Evolutionary conservation across 345 rosid genomes (phyloP).

Genomic region (Nephelium lappaceum): DNA sequence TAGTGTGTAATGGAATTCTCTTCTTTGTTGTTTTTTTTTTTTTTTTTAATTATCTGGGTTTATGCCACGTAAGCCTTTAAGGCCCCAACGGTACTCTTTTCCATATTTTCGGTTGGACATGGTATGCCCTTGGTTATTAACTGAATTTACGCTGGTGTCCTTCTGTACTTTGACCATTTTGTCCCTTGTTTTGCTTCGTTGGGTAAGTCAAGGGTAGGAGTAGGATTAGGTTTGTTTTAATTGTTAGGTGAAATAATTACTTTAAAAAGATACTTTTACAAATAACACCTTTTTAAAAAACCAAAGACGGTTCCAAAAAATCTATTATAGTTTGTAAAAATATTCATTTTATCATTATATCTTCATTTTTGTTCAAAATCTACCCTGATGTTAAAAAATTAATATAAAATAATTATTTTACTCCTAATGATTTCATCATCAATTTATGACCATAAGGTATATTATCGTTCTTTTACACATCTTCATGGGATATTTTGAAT

Average conservation of each 20-base stretch:
- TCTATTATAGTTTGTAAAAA: too few species aligned
- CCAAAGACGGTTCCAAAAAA: too few species aligned
- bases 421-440: too few species aligned
- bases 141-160: neutral
- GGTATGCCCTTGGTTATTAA: neutral
- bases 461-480: too few species aligned
- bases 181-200: neutral
- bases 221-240: neutral
- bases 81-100: constrained; percentile 17
- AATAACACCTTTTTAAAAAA: too few species aligned
- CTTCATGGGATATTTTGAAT: too few species aligned
- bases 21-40: neutral
- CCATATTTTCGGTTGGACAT: neutral
- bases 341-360: too few species aligned
- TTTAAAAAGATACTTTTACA: neutral
- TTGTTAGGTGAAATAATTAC: neutral
- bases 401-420: too few species aligned
- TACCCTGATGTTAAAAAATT: too few species aligned
- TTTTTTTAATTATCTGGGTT: neutral
- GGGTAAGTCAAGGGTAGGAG: neutral
- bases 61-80: constrained; percentile 3
- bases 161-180: neutral
- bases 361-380: too few species aligned
- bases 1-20: neutral
- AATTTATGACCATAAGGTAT: too few species aligned